These are phyloP conservation scores for Aspergillus viridinutans DNA, from an alignment of 2,329 filamentous ascomycete genomes.

Conservation along the genomic window DNA sequence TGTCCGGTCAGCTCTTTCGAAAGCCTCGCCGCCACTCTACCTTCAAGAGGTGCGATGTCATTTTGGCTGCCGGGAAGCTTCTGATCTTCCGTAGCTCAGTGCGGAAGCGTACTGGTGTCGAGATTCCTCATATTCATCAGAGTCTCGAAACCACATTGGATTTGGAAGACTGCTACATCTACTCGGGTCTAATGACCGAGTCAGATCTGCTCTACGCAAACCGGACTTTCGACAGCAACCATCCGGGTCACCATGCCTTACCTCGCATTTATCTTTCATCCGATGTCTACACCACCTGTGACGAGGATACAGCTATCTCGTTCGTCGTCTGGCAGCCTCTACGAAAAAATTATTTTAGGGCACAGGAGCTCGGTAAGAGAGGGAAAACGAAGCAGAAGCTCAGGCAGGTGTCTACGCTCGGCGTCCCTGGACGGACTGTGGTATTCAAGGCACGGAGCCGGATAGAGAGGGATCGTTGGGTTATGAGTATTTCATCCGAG, in stretches of 20 bases:
- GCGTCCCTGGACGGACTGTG: constrained; percentile 57
- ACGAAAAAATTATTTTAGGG: constrained; percentile 53
- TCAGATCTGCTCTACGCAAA: constrained; percentile 61
- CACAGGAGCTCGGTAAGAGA: constrained; percentile 35
- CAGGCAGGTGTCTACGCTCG: constrained; percentile 57
- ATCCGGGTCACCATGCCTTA: constrained; percentile 56
- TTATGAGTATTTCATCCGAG: constrained; percentile 61
- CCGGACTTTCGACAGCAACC: constrained; percentile 60
- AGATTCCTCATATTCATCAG: constrained; percentile 58
- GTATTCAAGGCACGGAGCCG: constrained; percentile 64
- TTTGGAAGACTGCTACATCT: constrained; percentile 61
- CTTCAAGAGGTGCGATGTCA: constrained; percentile 57
- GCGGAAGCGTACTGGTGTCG: constrained; percentile 51
- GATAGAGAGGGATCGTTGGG: constrained; percentile 65
- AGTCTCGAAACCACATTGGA: constrained; percentile 57
- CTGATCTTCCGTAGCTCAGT: constrained; percentile 60
- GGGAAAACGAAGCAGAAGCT: constrained; percentile 45
- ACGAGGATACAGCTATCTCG: constrained; percentile 63
- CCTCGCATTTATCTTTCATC: constrained; percentile 56
- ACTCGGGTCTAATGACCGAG: constrained; percentile 60
- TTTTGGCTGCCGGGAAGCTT: constrained; percentile 58
- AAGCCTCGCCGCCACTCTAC: constrained; percentile 60
- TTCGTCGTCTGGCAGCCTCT: constrained; percentile 64
- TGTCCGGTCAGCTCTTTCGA: constrained; percentile 60
- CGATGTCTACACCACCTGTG: constrained; percentile 58